Percentiles rank a stretch among this genome's conserved stretches.
Conservation (phyloP, 331 rosid genomes). For the Pyracantha coccinea region DNA sequence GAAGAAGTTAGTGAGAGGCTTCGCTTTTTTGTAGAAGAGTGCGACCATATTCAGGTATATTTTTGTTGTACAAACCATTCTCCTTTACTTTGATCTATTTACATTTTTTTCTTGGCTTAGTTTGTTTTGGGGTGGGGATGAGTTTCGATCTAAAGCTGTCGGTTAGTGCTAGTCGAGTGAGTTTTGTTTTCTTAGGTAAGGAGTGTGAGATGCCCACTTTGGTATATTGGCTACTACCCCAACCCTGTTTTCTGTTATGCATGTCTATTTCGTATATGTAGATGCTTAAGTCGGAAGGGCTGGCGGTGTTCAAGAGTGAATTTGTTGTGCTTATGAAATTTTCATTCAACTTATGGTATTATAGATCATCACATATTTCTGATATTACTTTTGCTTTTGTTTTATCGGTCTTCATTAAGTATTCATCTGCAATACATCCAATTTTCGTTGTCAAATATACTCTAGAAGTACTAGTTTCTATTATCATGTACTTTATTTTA, state of each 20-base stretch:
- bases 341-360: no score
- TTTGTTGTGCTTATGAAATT: no score
- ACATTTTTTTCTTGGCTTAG: not conserved
- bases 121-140: not conserved
- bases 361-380: no score
- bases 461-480: not conserved
- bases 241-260: no score
- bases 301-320: no score
- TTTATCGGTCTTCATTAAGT: no score
- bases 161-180: not conserved
- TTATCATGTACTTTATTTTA: not conserved
- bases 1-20: constrained; percentile 83
- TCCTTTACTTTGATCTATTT: not conserved
- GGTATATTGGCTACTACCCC: no score
- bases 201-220: no score
- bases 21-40: constrained; percentile 88
- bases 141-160: not conserved
- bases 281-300: no score
- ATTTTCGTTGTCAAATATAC: not conserved
- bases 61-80: not conserved
- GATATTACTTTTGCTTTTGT: no score
- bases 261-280: no score
- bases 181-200: no score
- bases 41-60: constrained; percentile 78
- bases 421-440: not conserved